Base-by-base conservation (phyloP, 495 filamentous ascomycete species). In the Penicillium waksmanii region DNA sequence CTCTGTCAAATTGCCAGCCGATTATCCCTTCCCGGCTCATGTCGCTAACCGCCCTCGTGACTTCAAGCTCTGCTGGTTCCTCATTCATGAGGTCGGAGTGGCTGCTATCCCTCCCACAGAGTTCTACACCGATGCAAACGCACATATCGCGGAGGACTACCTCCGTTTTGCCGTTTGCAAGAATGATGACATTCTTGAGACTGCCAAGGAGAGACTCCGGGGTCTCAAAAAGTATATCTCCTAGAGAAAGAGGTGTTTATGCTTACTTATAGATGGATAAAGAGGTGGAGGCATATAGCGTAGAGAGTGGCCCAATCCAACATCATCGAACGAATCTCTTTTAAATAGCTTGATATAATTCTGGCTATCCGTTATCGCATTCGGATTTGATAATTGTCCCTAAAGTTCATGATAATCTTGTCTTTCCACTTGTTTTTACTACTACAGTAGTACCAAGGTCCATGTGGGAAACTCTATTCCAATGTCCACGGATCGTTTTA, bases 141-240 rank as follows among this genome's bases (percentile, higher is more conserved):
- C 89, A 33, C 84, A 89, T 59, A 87, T 96, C 65, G 95, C 87
- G 4, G 90, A 96, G 82, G 89, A 97, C 68, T 98, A 93, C 71
- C 77, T 98, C 62, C 79, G 95, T 40, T 98, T 98, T 76, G 95
- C 95, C 3, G 94, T 98, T 10, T 98, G 95, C 77, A 98, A 98
- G 83, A 83, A 96, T 21, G 93, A 98, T 69, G 83, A 91, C 36
- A 85, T 98, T 12, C 74, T 98, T 10, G 93, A 96, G 75, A 85
- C 81, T 44, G 95, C 95, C 2, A 96, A 97, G 82, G 91, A 96
- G 73, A 81, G 93, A 66, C 71, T 98, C 64, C 82, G 92, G 58
- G 92, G 87, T 18, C 68, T 98, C 80, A 96, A 87, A 83, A 88
- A 89, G 77, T 96, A 89, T 68, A 92, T 89, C 57, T 59, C 57